Evolutionary conservation across 176 grass and related monocot genomes (phyloP).

Genomic region (Phragmites australis): DNA sequence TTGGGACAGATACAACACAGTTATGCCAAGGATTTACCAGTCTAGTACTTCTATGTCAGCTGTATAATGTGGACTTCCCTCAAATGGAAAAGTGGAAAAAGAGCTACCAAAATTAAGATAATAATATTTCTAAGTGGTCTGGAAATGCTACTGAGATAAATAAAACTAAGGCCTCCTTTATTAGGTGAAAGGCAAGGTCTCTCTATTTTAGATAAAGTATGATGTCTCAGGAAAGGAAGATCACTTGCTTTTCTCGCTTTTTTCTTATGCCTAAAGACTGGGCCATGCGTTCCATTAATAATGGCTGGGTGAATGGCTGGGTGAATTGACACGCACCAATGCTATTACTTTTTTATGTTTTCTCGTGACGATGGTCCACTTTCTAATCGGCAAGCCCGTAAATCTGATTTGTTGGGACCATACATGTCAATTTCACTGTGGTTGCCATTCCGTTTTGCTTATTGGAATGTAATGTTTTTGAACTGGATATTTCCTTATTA

Average conservation of each 20-base stretch:
- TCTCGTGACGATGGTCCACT: neutral
- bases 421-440: too few relatives aligned
- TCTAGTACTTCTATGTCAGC: neutral
- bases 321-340: neutral
- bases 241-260: neutral
- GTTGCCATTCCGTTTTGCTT: too few relatives aligned
- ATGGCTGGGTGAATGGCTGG: neutral
- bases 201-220: neutral
- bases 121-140: neutral
- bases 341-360: neutral
- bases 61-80: too few relatives aligned
- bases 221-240: neutral
- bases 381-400: neutral
- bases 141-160: neutral
- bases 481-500: too few relatives aligned
- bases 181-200: neutral
- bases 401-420: too few relatives aligned
- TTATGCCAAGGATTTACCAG: neutral
- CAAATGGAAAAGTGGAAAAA: neutral
- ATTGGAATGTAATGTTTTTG: too few relatives aligned
- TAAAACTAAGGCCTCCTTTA: neutral
- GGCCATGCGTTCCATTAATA: neutral
- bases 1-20: neutral
- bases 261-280: neutral
- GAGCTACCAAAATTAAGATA: neutral